Conservation (phyloP, 148 eudicot species). For the Rhododendron ovatum region DNA sequence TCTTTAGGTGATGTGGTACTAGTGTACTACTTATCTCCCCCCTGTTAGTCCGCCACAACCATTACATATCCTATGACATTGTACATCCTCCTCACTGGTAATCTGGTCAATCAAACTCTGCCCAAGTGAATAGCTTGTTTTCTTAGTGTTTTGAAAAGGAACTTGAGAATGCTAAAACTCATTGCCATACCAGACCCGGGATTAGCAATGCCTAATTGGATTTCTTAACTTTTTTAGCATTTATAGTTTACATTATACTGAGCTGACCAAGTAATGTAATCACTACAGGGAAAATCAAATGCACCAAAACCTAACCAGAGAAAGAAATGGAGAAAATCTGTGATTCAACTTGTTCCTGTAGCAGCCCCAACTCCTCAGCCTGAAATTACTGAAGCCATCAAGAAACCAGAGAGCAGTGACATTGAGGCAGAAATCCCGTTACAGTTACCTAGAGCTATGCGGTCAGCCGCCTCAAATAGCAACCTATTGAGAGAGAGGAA, state of each 20-base stretch:
- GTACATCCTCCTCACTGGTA: not conserved
- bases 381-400: conserved; percentile 32
- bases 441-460: conserved; percentile 72
- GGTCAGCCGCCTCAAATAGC: conserved; percentile 50
- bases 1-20: not conserved
- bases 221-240: not conserved
- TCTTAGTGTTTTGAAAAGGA: not conserved
- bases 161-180: not conserved
- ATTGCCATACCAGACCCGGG: not conserved
- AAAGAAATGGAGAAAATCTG: conserved; percentile 82
- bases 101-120: not conserved
- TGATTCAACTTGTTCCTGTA: conserved; percentile 64
- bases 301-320: conserved; percentile 57
- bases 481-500: conserved; percentile 62
- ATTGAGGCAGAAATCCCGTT: conserved; percentile 41
- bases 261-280: not conserved
- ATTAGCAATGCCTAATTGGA: not conserved
- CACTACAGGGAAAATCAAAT: conserved; percentile 53
- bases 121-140: conserved; percentile 2
- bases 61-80: not conserved
- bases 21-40: not conserved
- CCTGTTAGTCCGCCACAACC: not conserved
- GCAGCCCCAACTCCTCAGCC: conserved; percentile 37
- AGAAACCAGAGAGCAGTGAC: conserved; percentile 30
- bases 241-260: not conserved